Conservation (phyloP, 306 rosid species). For the Mimosa pudica region DNA sequence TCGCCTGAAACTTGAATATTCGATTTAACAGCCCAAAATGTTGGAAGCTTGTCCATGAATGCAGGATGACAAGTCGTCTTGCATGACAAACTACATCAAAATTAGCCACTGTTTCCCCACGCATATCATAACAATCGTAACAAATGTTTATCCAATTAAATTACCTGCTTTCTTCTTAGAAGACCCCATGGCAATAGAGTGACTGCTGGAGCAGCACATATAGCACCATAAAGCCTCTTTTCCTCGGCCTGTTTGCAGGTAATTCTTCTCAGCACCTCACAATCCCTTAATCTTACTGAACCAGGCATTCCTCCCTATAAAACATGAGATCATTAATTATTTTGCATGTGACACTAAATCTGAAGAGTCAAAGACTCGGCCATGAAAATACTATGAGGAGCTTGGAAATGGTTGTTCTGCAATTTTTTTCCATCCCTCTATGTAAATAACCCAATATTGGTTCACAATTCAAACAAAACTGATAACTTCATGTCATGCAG, state of each 20-base stretch:
- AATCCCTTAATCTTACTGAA: slow-evolving; percentile 82
- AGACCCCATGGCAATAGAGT: slow-evolving; percentile 98
- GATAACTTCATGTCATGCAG: not conserved
- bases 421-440: no score
- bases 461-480: not conserved
- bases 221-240: slow-evolving; percentile 88
- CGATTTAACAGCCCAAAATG: slow-evolving; percentile 93
- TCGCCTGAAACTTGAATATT: slow-evolving; percentile 83
- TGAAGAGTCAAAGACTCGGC: not conserved
- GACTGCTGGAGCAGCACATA: slow-evolving; percentile 95
- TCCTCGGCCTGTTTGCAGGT: slow-evolving; percentile 82
- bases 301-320: slow-evolving; percentile 98
- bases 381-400: no score
- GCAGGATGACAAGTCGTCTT: slow-evolving; percentile 97
- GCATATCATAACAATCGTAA: slow-evolving; percentile 24
- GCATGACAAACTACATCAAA: slow-evolving; percentile 53
- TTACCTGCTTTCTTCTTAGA: slow-evolving; percentile 72
- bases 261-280: slow-evolving; percentile 60
- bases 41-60: slow-evolving; percentile 83
- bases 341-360: slow-evolving; percentile 3
- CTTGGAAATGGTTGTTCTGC: no score
- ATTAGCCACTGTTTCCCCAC: slow-evolving; percentile 44
- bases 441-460: no score
- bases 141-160: slow-evolving; percentile 26
- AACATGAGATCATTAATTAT: slow-evolving; percentile 3